These are phyloP conservation scores for Kodamaea kaohsiungensis DNA, from an alignment of 805 yeast species.

Conservation along the genomic window DNA sequence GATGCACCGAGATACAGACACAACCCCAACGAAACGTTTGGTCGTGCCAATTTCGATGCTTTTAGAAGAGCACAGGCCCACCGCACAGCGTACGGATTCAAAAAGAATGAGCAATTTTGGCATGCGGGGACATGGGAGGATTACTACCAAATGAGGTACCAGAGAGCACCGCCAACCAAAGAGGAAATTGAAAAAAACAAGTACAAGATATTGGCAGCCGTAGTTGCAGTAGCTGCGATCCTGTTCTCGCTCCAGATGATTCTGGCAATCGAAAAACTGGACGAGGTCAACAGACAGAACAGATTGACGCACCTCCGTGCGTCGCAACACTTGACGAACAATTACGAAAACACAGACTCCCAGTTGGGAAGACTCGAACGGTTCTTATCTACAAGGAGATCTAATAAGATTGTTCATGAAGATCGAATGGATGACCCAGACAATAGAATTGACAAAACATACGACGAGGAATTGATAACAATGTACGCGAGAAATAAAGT, in stretches of 20 bases:
- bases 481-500: slow-evolving; percentile 34
- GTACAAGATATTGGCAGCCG: slow-evolving; percentile 43
- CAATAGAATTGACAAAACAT: slow-evolving; percentile 17
- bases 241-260: slow-evolving; percentile 43
- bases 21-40: slow-evolving; percentile 10
- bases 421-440: slow-evolving; percentile 11
- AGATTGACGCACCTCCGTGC: slow-evolving; percentile 22
- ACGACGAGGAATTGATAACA: slow-evolving; percentile 32
- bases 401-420: slow-evolving; percentile 22
- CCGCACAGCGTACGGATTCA: slow-evolving; percentile 30
- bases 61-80: slow-evolving; percentile 41
- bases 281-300: slow-evolving; percentile 28
- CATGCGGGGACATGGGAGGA: slow-evolving; percentile 69
- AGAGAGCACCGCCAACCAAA: slow-evolving; percentile 40
- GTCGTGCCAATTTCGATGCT: slow-evolving; percentile 27
- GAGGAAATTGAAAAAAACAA: slow-evolving; percentile 43
- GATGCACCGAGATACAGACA: slow-evolving; percentile 10
- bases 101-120: slow-evolving; percentile 50
- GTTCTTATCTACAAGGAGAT: slow-evolving; percentile 35
- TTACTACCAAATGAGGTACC: slow-evolving; percentile 45
- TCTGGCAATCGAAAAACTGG: slow-evolving; percentile 37
- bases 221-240: slow-evolving; percentile 37
- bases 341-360: slow-evolving; percentile 13
- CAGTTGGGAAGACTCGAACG: slow-evolving; percentile 34
- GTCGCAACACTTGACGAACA: neutral